Base-by-base conservation (phyloP, 352 stramenopile species). In the Phytophthora pini region DNA sequence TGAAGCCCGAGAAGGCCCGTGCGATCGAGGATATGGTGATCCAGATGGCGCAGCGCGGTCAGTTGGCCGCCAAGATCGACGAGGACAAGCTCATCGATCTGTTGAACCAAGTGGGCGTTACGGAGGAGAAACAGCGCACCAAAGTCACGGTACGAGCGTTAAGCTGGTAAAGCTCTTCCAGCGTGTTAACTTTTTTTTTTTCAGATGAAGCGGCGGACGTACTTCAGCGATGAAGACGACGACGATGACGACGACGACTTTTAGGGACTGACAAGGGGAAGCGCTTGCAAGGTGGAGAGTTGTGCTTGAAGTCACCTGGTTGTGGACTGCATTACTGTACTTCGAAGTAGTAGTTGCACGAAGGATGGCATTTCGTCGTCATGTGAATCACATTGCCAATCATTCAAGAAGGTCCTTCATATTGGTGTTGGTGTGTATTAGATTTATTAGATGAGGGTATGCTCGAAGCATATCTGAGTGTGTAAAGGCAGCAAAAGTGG, bases 201-300 rank as follows among this genome's bases (percentile, higher is more conserved):
- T 55, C 64, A 94, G 87, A 91, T 95, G 69, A 93, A 95, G 68
- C 83, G 88, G 51, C 85, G 88, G 64, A 94, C 84, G 74, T 93
- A 93, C 68, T 95, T 95, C 57, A 93, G 84, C 54, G 88, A 95
- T 56, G 88, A 95, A 65, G 88, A 95, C n/a, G 84, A 93, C 0
- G 79, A 89, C 11, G 80, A 95, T 11, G 86, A 95, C 58, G 86
- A 94, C 53, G 87, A 95, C 54, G 70, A 77, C 56, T 77, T 77
- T 17, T 74, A 56, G 52, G n/a, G 24, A 10, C 27, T 51, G 45
- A 36, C 12, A 52, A 38, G 22, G 3, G 3, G 4, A 39, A 36
- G 31, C 9, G 31, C 31, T 12, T 36, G 31, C 31, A 36, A 36
- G 31, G 31, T 36, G 10, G 31, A 12, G 31, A 2, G 11, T 2